Base-by-base conservation (phyloP, 2,329 filamentous ascomycete species). In the Fusarium robinianum region DNA sequence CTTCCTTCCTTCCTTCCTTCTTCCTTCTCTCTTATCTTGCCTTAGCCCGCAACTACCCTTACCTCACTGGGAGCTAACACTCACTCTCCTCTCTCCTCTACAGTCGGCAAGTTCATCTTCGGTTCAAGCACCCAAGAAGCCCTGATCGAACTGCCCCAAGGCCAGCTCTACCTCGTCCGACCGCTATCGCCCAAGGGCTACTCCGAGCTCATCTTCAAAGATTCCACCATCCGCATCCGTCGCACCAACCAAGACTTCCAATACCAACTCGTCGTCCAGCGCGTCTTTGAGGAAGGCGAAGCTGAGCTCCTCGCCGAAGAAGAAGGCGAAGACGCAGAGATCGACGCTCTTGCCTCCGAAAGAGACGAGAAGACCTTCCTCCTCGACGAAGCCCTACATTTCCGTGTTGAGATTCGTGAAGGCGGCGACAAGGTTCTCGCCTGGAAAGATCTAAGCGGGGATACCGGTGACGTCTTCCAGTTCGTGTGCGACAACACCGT, bases 151-250 rank as follows among this genome's bases (percentile, higher is more conserved):
- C 85, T 99, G 29, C 84, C 91, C 11, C 90, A 97, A 70, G 94
- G 94, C 65, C 91, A 97, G 70, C 88, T 99, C 30, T 99, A 96
- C 70, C 86, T 99, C 58, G 94, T 99, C 61, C 88, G 94, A 61
- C 94, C 94, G 8, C 81, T 90, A 35, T 97, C 92, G 6, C 90
- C 92, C 44, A 99, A 99, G 70, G 94, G 94, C 56, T 97, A 96
- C 68, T 96, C 92, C 2, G 94, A 99, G 71, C 90, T 97, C 66
- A 95, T 99, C 71, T 99, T 96, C 79, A 96, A 94, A 70, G 94
- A 99, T 83, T 87, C 90, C 25, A 88, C 90, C 32, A 90, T 92
- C 39, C 90, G 87, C 53, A 95, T 99, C 63, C 87, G 95, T 55
- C 84, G 89, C 53, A 97, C 94, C 11, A 91, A 88, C 14, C 91